Base-by-base conservation (phyloP, 2,329 filamentous ascomycete species). In the Aspergillus brasiliensis region DNA sequence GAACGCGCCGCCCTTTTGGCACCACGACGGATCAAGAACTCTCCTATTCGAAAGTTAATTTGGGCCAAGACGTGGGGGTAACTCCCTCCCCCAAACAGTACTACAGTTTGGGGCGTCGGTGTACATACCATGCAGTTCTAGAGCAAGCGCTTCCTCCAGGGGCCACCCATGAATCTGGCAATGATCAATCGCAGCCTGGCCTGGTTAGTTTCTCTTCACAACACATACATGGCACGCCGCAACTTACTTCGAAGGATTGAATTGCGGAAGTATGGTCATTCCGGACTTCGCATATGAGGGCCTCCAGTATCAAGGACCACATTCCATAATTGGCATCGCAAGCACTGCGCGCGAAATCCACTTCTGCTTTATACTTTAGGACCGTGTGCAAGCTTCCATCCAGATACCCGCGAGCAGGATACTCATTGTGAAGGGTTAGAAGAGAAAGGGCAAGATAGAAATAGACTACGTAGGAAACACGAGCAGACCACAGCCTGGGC, bases 261-360 rank as follows among this genome's bases (percentile, higher is more conserved):
- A 86, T 78, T 2, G 84, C 78, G 11, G 71, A 69, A 10, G 73
- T 75, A 59, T 80, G 75, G 25, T 82, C 78, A 10, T 73, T 73
- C 11, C 73, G 76, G 23, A 82, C 69, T 55, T 88, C 85, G 23
- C 75, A 77, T 5, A 87, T 69, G 54, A 86, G 79, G 2, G 84
- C 86, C 44, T 83, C 80, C 8, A 89, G 72, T 7, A 88, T 69
- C 42, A 82, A 73, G 1, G 84, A 78, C 82, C 84, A 88, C 62
- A 82, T 81, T 17, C 81, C 77, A 67, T 87, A 88, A 65, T 88
- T 88, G 64, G 83, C 79, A 62, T 86, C 80, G 60, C 84, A 88
- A 56, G 83, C 77, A 17, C 73, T 72, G 40, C 82, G 78, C 55
- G 81, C 83, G 38, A 80, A 75, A 61, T 85, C 81, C 34, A 88